Evolutionary conservation across 176 grass and related monocot genomes (phyloP), one percentile per base, ranked within the genome.

Genomic region (Dactylis glomerata): DNA sequence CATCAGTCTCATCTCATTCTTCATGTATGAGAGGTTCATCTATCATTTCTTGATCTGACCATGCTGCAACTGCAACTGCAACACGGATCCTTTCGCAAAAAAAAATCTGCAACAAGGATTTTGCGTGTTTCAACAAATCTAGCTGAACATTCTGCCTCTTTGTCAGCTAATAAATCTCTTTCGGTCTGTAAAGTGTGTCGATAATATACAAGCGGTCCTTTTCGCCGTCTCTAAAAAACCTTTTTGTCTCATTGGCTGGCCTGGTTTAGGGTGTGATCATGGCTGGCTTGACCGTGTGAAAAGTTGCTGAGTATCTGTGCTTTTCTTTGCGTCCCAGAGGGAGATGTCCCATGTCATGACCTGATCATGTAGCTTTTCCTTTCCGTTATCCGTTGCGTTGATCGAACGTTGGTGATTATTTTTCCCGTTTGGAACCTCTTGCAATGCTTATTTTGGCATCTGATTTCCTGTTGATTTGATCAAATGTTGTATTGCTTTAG

Each of bases 251-350:
- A 78, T 82, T 73, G 78, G 44, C 26, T 14, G 5, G 14, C 6
- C 72, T 19, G 10, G 73, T 26, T 82, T 20, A 20, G 32, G 8
- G 47, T 33, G 64, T 34, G 70, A 61, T 89, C 38, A 76, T 69
- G 77, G 3, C 71, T 33, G 32, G 68, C 74, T 37, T 69, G 62
- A 72, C 71, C 41, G 38, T 44, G 38, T 0, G 16, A 85, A 77
- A 71, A 63, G 45, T 36, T 4, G 22, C 16, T 58, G 17, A 15
- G 54, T 31, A 47, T 50, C 1, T 1, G 27, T 66, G 12, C 57
- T 65, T 83, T 13, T 64, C 59, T 68, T 89, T 70, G 62, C 59
- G 49, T 85, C 47, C 23, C 49, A 51, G 85, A 89, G 87, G n/a
- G 38, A 50, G 64, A 41, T 52, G 12, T n/a, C 59, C 30, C 69